Evolutionary conservation across 208 protist species (phyloP), one percentile per base, ranked within the genome.

Genomic region (Lotmaria passim): DNA sequence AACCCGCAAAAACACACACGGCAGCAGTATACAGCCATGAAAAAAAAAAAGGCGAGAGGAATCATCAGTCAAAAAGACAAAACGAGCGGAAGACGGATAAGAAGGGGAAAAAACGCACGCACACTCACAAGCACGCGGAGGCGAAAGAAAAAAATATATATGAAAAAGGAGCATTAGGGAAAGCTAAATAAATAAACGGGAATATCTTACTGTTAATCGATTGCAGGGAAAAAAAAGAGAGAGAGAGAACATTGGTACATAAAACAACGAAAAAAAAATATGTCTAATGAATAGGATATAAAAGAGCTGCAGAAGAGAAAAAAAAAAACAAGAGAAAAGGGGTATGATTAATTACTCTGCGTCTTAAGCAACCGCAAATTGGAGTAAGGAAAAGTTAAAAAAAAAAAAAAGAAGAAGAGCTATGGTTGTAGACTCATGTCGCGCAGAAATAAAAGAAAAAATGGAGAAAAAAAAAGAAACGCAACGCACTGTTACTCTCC

Each of bases 11-110:
- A 31, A 31, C 6, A 50, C 7, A 50, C 44, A 50, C 44, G 44
- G 14, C 10, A 12, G 12, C 7, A 12, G 36, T 41, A 41, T 12
- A 41, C 36, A 51, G 23, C 7, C 48, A 61, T 23, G 6, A 6
- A 61, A 52, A 71, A 17, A 52, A 62, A 71, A 52, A 52, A 21
- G 44, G 8, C 5, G 65, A n/a, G 52, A 43, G 23, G 38, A 60
- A 38, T 15, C 5, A 56, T 41, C 19, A 60, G 41, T 6, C 3
- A 36, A 60, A 36, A 60, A 60, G 23, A 43, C 4, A 60, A 60
- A 60, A 36, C 36, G n/a, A 36, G 23, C 21, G n/a, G n/a, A 60
- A 43, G n/a, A 58, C 21, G n/a, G 15, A 30, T 23, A 33, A 14
- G 7, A 58, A 52, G 46, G 14, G 24, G 28, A 34, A 52, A 28